Evolutionary conservation across 2,329 filamentous ascomycete species (phyloP).

Genomic region (Apiospora kogelbergensis): DNA sequence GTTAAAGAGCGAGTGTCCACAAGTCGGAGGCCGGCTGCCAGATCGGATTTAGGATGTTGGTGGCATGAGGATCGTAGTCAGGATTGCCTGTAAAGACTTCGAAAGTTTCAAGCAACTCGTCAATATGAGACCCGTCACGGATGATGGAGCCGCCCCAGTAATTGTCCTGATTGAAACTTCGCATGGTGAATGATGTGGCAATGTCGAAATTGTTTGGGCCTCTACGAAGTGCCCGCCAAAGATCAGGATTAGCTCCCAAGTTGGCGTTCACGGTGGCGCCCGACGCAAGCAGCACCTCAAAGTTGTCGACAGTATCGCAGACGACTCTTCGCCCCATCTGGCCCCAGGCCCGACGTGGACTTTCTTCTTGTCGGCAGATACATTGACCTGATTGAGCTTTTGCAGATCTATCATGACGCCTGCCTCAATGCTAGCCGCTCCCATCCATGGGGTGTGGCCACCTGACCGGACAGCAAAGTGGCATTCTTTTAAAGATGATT

Average conservation of each 20-base stretch:
- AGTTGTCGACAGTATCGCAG: slow-evolving; percentile 44
- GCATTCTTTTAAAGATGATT: slow-evolving; percentile 17
- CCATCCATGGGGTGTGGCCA: slow-evolving; percentile 31
- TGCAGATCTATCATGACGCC: slow-evolving; percentile 30
- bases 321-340: slow-evolving; percentile 41
- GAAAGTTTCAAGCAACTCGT: not conserved
- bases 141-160: not conserved
- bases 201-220: slow-evolving; percentile 45
- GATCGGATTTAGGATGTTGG: not conserved
- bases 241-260: slow-evolving; percentile 33
- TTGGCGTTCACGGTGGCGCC: slow-evolving; percentile 41
- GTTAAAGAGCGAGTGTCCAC: not conserved
- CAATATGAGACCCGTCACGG: not conserved
- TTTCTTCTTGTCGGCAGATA: slow-evolving; percentile 24
- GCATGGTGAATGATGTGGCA: slow-evolving; percentile 26
- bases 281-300: slow-evolving; percentile 41
- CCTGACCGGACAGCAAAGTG: slow-evolving; percentile 33
- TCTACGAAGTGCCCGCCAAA: slow-evolving; percentile 45
- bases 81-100: not conserved
- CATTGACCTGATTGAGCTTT: slow-evolving; percentile 22
- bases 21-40: not conserved
- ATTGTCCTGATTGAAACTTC: slow-evolving; percentile 7
- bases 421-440: slow-evolving; percentile 25
- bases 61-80: not conserved
- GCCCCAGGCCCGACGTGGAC: slow-evolving; percentile 36